These are phyloP conservation scores for Xylaria bambusicola DNA, from an alignment of 495 filamentous ascomycete genomes.

Conservation along the genomic window DNA sequence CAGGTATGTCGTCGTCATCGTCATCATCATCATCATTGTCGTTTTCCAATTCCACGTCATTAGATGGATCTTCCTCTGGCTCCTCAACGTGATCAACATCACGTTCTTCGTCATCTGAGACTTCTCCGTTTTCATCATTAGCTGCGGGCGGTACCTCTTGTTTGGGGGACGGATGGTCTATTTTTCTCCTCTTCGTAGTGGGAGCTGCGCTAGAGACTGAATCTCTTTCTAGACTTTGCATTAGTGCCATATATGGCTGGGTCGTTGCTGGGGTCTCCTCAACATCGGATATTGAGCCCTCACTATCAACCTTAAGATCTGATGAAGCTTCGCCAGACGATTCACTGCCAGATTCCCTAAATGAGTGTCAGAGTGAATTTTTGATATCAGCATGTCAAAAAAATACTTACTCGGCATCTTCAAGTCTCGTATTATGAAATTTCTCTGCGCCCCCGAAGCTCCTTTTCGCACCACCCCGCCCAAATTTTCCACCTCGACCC, in stretches of 20 bases:
- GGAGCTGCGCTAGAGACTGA: slow-evolving; percentile 58
- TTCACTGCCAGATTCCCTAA: slow-evolving; percentile 46
- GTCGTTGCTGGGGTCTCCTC: slow-evolving; percentile 35
- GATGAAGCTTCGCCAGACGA: slow-evolving; percentile 44
- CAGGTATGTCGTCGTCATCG: slow-evolving; percentile 50
- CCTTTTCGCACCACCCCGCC: slow-evolving; percentile 34
- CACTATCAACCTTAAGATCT: slow-evolving; percentile 43
- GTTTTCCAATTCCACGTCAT: slow-evolving; percentile 28
- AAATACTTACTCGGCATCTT: slow-evolving; percentile 25
- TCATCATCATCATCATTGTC: slow-evolving; percentile 43
- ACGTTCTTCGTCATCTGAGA: slow-evolving; percentile 34
- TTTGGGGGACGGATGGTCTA: slow-evolving; percentile 44
- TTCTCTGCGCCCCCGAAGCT: slow-evolving; percentile 18
- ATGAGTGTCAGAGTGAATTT: slow-evolving; percentile 21
- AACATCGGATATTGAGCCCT: slow-evolving; percentile 44
- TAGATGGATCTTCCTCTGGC: slow-evolving; percentile 48
- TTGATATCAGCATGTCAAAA: too few relatives aligned
- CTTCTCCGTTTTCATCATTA: slow-evolving; percentile 27
- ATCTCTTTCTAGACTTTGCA: slow-evolving; percentile 62
- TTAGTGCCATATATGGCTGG: slow-evolving; percentile 64
- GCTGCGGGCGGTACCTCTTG: slow-evolving; percentile 29
- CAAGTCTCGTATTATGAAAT: slow-evolving; percentile 29
- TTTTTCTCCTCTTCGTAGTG: slow-evolving; percentile 68
- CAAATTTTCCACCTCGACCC: slow-evolving; percentile 36
- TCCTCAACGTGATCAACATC: slow-evolving; percentile 51